Conservation (phyloP, 306 rosid species). For the Trichosanthes cucumerina region DNA sequence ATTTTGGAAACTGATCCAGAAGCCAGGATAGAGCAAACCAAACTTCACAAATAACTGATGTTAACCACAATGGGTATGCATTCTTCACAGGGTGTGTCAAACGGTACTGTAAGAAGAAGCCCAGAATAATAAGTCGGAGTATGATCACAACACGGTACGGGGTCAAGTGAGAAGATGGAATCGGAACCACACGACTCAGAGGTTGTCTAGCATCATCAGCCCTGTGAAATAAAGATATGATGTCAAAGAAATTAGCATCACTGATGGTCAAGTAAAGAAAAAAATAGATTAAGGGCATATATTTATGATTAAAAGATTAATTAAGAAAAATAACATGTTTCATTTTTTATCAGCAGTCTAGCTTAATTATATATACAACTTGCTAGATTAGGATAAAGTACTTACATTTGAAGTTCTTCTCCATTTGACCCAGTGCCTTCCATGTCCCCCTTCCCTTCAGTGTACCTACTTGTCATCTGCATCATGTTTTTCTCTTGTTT, state of each 20-base stretch:
- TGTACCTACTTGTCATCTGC: constrained; percentile 61
- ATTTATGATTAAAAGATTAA: background rate
- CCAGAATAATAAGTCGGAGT: constrained; percentile 87
- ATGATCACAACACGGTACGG: constrained; percentile 89
- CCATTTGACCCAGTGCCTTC: constrained; percentile 99
- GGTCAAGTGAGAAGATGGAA: constrained; percentile 76
- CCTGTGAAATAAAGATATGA: constrained; percentile 32
- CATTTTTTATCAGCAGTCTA: background rate
- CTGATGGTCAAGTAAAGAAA: background rate
- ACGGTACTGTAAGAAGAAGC: constrained; percentile 94
- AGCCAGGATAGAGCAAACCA: constrained; percentile 99
- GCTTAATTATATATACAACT: background rate
- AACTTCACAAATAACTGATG: constrained; percentile 96
- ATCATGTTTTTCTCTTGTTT: constrained; percentile 84
- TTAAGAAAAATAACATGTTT: background rate
- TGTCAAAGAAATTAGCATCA: background rate
- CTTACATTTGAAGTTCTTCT: constrained; percentile 95
- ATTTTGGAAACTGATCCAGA: constrained; percentile 98
- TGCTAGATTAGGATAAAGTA: background rate
- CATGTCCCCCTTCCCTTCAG: constrained; percentile 86
- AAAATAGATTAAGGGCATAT: background rate
- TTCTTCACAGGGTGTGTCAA: constrained; percentile 90
- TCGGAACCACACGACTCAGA: constrained; percentile 85
- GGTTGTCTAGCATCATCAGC: constrained; percentile 96
- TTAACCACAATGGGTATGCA: constrained; percentile 87